Conservation (phyloP, 176 grass and related monocot genomes). For the Ensete ventricosum region DNA sequence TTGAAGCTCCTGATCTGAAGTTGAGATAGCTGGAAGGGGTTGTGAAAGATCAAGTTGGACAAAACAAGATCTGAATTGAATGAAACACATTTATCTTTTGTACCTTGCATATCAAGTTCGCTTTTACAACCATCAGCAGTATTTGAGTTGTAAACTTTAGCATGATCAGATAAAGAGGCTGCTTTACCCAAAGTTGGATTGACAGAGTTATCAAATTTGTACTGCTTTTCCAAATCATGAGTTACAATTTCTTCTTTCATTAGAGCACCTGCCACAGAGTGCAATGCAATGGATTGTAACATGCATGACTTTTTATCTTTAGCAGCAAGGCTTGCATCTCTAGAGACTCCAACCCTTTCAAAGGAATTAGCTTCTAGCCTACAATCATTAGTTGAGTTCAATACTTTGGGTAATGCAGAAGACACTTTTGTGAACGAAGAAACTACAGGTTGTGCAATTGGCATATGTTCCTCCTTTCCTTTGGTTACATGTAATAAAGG, state of each 20-base stretch:
- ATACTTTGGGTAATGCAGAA: slow-evolving; percentile 29
- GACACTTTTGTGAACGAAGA: slow-evolving; percentile 20
- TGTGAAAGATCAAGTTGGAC: slow-evolving; percentile 30
- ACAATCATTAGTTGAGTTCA: slow-evolving; percentile 26
- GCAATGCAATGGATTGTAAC: slow-evolving; percentile 20
- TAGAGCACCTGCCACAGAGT: slow-evolving; percentile 22
- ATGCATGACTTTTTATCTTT: slow-evolving; percentile 33
- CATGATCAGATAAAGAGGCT: slow-evolving; percentile 30
- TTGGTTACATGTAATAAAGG: slow-evolving; percentile 23
- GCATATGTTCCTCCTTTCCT: slow-evolving; percentile 36
- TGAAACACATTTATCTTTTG: slow-evolving; percentile 26
- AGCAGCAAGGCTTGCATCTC: slow-evolving; percentile 17
- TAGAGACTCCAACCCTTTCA: slow-evolving; percentile 25
- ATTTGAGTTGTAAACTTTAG: slow-evolving; percentile 26
- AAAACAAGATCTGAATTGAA: slow-evolving; percentile 26
- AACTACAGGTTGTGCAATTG: slow-evolving; percentile 24
- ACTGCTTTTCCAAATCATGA: slow-evolving; percentile 25
- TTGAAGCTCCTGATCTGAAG: slow-evolving; percentile 45
- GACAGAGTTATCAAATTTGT: slow-evolving; percentile 28
- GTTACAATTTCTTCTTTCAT: slow-evolving; percentile 35
- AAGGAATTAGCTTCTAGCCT: slow-evolving; percentile 24
- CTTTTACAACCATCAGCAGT: slow-evolving; percentile 20
- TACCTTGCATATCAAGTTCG: slow-evolving; percentile 30
- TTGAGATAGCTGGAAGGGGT: slow-evolving; percentile 9
- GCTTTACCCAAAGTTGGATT: slow-evolving; percentile 26